Evolutionary conservation across 495 filamentous ascomycete genomes (phyloP), one percentile per base, ranked within the genome.

Genomic region (Xylaria nigripes): DNA sequence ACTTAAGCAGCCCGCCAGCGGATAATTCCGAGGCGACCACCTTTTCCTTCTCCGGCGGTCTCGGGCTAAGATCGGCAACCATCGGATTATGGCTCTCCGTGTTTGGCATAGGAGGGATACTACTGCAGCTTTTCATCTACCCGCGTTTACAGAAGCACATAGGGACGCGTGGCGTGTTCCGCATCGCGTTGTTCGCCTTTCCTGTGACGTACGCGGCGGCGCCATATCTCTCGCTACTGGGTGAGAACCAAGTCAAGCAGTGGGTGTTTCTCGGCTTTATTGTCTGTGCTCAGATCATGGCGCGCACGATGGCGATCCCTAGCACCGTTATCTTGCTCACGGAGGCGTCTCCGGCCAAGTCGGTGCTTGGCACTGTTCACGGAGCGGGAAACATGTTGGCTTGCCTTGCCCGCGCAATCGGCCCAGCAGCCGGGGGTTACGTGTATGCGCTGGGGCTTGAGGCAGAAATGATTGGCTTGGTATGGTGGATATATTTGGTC

Each of bases 51-150:
- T 77, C 78, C 16, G 87, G 87, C 49, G 87, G 87, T 0, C 74
- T 92, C 5, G 86, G 83, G 6, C 70, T 90, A 4, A 72, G 78
- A n/a, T 81, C 87, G 1, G 70, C 79, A 0, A 78, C 76, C 1
- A 85, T 91, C 51, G 87, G 87, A 18, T 58, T 85, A 38, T 84
- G 84, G 40, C 81, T 88, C 2, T 81, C 83, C 0, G 71, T 81
- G n/a, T 82, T 87, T 30, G 87, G 86, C 4, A 61, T 85, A 55
- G 77, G 85, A 38, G 85, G 86, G 7, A 82, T 91, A 21, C 69
- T 81, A 13, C 62, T 89, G 1, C 86, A 90, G 62, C 75, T 88
- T 3, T 77, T 86, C 50, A 60, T 90, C 50, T 90, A 90, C 65
- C 85, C 86, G 1, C 68, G 68, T 1, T 61, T 89, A 21, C 78